phyloP scores from a whole-genome alignment of 1,139 yeast genomes.

The Suhomyces bribrorum region DNA sequence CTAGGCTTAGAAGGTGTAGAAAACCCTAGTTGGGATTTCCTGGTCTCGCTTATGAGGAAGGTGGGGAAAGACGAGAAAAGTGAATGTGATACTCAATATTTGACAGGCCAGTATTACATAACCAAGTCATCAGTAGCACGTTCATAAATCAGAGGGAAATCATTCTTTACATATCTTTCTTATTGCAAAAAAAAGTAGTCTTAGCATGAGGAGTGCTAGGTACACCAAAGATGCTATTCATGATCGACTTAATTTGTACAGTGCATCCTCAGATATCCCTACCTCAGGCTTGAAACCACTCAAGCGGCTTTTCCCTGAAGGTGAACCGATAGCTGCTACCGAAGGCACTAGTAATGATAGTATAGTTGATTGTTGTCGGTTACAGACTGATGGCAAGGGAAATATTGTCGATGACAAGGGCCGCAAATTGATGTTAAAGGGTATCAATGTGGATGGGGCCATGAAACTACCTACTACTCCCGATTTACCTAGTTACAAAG shows the following conservation, averaged over 20 bases:
- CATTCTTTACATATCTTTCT: too few species aligned
- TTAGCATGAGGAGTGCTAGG: constrained; percentile 22
- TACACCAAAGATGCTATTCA: constrained; percentile 34
- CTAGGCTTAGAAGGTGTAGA: too few species aligned
- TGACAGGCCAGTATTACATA: background rate
- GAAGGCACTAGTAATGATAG: constrained; percentile 12
- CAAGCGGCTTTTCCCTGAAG: constrained; percentile 21
- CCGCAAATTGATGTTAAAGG: constrained; percentile 65
- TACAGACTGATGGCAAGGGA: constrained; percentile 47
- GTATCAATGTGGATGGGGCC: constrained; percentile 80
- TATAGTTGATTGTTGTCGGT: constrained; percentile 33
- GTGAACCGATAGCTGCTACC: constrained; percentile 22
- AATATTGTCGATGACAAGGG: constrained; percentile 62
- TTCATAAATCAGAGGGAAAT: background rate
- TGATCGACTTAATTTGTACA: constrained; percentile 35
- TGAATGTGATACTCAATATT: constrained; percentile 6
- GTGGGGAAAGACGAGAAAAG: constrained; percentile 2
- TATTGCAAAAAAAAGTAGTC: background rate
- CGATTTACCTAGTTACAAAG: constrained; percentile 51
- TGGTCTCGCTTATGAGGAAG: background rate
- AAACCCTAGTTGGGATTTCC: too few species aligned
- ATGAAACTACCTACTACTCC: constrained; percentile 72
- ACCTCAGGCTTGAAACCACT: constrained; percentile 33
- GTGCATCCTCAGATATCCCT: constrained; percentile 27
- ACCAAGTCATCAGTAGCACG: background rate